These are phyloP conservation scores for Holtermanniella nyarrowii DNA, from an alignment of 768 basidiomycete species.

Conservation along the genomic window DNA sequence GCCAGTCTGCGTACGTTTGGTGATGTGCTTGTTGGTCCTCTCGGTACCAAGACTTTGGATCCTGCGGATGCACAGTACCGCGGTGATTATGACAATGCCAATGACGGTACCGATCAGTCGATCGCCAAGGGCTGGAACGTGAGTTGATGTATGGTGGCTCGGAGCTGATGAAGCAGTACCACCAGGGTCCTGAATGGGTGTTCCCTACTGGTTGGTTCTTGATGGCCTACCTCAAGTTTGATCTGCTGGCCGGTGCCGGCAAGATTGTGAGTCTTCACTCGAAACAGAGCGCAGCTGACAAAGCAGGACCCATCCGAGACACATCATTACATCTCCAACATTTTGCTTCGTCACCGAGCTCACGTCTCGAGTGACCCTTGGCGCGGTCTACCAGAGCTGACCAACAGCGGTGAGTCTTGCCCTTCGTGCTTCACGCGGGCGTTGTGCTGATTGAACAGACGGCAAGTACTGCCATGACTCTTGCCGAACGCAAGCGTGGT, in stretches of 20 bases:
- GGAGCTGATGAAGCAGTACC: constrained; percentile 30
- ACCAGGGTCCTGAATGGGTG: constrained; percentile 83
- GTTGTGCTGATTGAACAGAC: constrained; percentile 37
- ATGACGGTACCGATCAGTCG: constrained; percentile 71
- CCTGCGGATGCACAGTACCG: constrained; percentile 78
- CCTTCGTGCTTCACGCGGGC: background rate
- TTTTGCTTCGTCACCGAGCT: constrained; percentile 58
- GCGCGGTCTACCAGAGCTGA: constrained; percentile 79
- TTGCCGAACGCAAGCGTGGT: constrained; percentile 94
- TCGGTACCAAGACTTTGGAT: constrained; percentile 96
- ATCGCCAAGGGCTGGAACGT: constrained; percentile 93
- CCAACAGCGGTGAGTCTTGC: constrained; percentile 32
- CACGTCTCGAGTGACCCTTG: constrained; percentile 75
- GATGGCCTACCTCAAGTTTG: constrained; percentile 83
- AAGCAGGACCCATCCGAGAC: constrained; percentile 63
- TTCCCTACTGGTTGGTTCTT: constrained; percentile 95
- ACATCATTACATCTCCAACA: constrained; percentile 66
- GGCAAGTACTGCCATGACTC: constrained; percentile 77
- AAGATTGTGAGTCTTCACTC: constrained; percentile 58
- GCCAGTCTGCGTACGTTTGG: constrained; percentile 71
- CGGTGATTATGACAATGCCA: constrained; percentile 83
- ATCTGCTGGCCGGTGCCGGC: constrained; percentile 56
- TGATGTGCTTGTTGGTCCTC: constrained; percentile 64
- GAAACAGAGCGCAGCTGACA: no score
- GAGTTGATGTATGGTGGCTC: constrained; percentile 49